These are phyloP conservation scores for Gorgonomyces haynaldii DNA, from an alignment of 192 early-diverging fungal genomes.

Conservation along the genomic window DNA sequence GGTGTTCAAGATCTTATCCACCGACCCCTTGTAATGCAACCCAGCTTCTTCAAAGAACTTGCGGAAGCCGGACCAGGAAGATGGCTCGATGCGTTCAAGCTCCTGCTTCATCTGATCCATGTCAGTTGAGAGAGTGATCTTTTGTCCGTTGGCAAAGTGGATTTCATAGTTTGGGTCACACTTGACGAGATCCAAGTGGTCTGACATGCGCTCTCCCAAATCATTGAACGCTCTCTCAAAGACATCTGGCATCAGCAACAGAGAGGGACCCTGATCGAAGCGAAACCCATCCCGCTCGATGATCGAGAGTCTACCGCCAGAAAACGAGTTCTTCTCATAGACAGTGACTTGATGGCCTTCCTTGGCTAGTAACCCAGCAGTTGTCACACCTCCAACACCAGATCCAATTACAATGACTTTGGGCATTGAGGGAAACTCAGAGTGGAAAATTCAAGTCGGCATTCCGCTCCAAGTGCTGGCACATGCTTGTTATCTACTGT, in stretches of 20 bases:
- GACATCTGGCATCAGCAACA: conserved; percentile 40
- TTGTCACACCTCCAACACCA: conserved; percentile 41
- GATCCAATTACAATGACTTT: conserved; percentile 38
- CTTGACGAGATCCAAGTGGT: conserved; percentile 32
- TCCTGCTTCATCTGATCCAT: conserved; percentile 35
- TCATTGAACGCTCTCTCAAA: conserved; percentile 38
- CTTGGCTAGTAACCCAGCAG: conserved; percentile 26
- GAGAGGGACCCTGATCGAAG: conserved; percentile 51
- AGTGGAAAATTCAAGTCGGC: too few relatives aligned
- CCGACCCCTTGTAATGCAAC: conserved; percentile 36
- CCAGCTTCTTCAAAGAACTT: conserved; percentile 24
- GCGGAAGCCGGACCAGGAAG: conserved; percentile 27
- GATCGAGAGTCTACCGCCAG: conserved; percentile 38
- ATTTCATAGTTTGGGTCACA: conserved; percentile 42
- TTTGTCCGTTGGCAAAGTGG: conserved; percentile 39
- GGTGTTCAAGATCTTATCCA: conserved; percentile 27
- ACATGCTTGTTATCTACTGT: too few relatives aligned
- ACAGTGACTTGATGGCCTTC: conserved; percentile 26
- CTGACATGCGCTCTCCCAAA: conserved; percentile 28
- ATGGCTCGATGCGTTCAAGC: conserved; percentile 35
- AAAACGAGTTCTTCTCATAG: conserved; percentile 39
- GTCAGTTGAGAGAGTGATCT: conserved; percentile 34
- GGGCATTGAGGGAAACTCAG: too few relatives aligned
- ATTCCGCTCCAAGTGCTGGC: too few relatives aligned
- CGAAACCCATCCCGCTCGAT: conserved; percentile 38